phyloP scores from a whole-genome alignment of 495 filamentous ascomycete species.

The Cudoniella acicularis region DNA sequence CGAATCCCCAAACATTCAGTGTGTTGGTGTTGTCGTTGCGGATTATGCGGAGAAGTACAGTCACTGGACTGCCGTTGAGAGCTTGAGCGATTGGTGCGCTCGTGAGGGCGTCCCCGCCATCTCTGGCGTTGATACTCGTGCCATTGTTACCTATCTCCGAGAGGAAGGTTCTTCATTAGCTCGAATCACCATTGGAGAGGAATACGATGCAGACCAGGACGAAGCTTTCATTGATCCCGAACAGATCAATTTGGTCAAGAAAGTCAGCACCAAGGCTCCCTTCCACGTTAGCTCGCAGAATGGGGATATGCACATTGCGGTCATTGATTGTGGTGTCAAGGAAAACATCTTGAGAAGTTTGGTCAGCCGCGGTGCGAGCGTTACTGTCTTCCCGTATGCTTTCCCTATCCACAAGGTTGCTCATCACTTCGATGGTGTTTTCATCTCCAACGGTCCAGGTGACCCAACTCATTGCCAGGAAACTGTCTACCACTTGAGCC shows the following conservation, averaged over 20 bases:
- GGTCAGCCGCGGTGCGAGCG: conserved; percentile 78
- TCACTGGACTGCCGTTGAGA: conserved; percentile 98
- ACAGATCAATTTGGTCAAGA: conserved; percentile 91
- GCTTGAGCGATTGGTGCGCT: conserved; percentile 88
- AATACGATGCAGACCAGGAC: conserved; percentile 98
- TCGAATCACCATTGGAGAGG: conserved; percentile 91
- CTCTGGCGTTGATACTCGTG: conserved; percentile 93
- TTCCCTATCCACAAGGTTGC: conserved; percentile 97
- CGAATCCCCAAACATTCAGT: conserved; percentile 95
- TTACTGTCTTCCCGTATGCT: conserved; percentile 92
- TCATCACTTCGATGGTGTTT: conserved; percentile 95
- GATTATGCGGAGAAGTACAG: conserved; percentile 91
- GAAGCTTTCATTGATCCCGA: conserved; percentile 94
- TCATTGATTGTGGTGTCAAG: conserved; percentile 98
- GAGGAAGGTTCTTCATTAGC: conserved; percentile 95
- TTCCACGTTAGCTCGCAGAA: conserved; percentile 83
- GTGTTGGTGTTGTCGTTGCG: conserved; percentile 89
- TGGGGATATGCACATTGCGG: conserved; percentile 83
- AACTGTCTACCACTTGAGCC: conserved; percentile 84
- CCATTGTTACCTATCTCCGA: conserved; percentile 90
- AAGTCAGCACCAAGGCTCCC: conserved; percentile 94
- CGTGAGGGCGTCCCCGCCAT: conserved; percentile 95
- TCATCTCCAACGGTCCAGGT: conserved; percentile 96
- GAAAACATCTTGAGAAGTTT: conserved; percentile 97
- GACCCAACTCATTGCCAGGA: conserved; percentile 94